Evolutionary conservation across 2,329 filamentous ascomycete genomes (phyloP).

Genomic region (Colletotrichum tanaceti): DNA sequence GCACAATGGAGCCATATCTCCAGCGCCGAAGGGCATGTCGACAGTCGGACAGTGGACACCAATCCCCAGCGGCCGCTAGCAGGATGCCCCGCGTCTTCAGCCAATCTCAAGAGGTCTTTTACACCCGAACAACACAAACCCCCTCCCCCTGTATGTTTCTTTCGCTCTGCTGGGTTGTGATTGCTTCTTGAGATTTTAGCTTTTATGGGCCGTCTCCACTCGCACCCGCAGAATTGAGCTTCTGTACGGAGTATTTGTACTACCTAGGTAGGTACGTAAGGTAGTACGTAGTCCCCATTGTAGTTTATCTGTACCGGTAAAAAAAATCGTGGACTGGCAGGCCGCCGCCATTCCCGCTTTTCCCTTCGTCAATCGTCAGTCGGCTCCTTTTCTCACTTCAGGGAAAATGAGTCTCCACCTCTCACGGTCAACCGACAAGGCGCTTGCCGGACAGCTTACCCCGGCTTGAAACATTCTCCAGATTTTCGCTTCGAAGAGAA

Average conservation of each 20-base stretch:
- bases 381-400: neutral
- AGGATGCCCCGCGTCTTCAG: neutral
- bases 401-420: conserved; percentile 3
- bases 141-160: neutral
- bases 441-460: neutral
- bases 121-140: neutral
- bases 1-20: conserved; percentile 19
- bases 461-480: neutral
- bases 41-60: too few relatives aligned
- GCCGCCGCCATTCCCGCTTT: conserved; percentile 13
- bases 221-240: conserved; percentile 19
- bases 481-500: conserved; percentile 1
- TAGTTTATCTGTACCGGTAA: too few relatives aligned
- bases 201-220: conserved; percentile 14
- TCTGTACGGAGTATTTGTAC: too few relatives aligned
- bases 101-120: conserved; percentile 17
- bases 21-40: conserved; percentile 8
- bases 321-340: neutral
- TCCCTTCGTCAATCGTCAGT: conserved; percentile 7
- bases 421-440: neutral
- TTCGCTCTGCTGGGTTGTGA: neutral
- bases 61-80: conserved; percentile 24
- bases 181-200: conserved; percentile 31
- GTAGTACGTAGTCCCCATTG: too few relatives aligned
- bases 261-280: too few relatives aligned